These are phyloP conservation scores for Beauveria asiatica DNA, from an alignment of 2,329 filamentous ascomycete species.

Conservation along the genomic window DNA sequence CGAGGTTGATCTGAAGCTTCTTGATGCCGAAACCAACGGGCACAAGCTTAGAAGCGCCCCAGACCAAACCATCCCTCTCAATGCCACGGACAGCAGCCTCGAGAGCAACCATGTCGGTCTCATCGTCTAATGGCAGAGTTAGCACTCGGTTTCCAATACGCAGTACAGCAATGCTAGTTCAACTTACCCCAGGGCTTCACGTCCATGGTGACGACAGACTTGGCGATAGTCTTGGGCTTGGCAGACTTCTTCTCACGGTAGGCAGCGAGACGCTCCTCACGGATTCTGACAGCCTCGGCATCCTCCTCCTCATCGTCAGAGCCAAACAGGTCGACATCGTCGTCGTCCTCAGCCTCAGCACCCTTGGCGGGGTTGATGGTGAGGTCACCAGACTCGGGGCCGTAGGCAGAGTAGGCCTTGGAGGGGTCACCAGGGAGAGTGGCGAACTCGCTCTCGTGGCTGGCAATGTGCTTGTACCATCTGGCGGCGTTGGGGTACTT, in stretches of 20 bases:
- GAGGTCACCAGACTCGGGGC: conserved; percentile 70
- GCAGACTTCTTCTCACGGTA: conserved; percentile 96
- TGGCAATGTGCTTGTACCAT: conserved; percentile 98
- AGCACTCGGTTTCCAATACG: conserved; percentile 12
- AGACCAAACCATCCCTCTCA: conserved; percentile 88
- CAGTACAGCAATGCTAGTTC: background rate
- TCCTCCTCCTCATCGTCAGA: conserved; percentile 92
- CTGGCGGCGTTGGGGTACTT: conserved; percentile 92
- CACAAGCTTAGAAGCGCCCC: conserved; percentile 86
- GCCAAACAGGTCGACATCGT: conserved; percentile 89
- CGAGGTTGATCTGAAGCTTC: conserved; percentile 98
- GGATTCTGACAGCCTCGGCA: conserved; percentile 71
- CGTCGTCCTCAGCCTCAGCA: conserved; percentile 61
- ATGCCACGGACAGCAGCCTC: conserved; percentile 75
- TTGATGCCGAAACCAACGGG: conserved; percentile 95
- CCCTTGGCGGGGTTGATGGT: conserved; percentile 82
- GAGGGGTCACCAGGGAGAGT: conserved; percentile 84
- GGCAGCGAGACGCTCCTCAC: conserved; percentile 83
- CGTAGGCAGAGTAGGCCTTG: conserved; percentile 83
- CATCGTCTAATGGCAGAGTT: conserved; percentile 55
- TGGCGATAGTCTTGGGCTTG: conserved; percentile 86
- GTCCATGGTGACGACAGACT: conserved; percentile 92
- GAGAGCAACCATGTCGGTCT: conserved; percentile 82
- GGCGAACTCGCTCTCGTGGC: conserved; percentile 87
- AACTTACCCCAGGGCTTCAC: conserved; percentile 97